Conservation (phyloP, 345 rosid species). For the Eucalyptus shirleyi region DNA sequence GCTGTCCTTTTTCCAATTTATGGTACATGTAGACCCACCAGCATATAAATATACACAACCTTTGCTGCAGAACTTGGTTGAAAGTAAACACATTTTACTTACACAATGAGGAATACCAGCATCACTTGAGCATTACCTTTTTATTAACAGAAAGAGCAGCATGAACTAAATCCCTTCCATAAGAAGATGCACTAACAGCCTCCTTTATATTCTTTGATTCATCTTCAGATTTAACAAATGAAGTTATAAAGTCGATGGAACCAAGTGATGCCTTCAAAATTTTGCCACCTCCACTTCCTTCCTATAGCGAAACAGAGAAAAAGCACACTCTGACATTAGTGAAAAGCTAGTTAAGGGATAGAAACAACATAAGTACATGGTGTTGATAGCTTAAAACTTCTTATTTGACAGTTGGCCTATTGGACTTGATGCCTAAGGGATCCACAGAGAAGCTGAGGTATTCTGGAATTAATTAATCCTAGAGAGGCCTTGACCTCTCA, state of each 20-base stretch:
- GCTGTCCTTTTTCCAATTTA: background rate
- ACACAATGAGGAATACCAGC: background rate
- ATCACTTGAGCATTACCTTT: constrained; percentile 38
- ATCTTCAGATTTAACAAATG: constrained; percentile 62
- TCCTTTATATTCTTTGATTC: constrained; percentile 64
- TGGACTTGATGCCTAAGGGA: background rate
- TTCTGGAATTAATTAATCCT: background rate
- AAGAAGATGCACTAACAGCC: constrained; percentile 73
- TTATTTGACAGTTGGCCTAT: background rate
- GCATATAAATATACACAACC: background rate
- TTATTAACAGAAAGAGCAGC: constrained; percentile 89
- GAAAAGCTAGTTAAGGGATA: background rate
- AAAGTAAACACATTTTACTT: background rate
- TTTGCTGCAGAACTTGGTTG: background rate
- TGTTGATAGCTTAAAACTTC: background rate
- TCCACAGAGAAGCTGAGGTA: background rate
- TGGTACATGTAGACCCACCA: background rate
- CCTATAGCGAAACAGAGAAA: constrained; percentile 24
- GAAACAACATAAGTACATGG: background rate
- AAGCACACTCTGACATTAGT: background rate
- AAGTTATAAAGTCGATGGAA: constrained; percentile 85
- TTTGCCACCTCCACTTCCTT: constrained; percentile 42
- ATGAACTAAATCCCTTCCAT: constrained; percentile 77
- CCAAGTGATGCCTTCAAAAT: constrained; percentile 80
- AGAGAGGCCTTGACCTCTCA: background rate